Percentiles rank a stretch among this genome's conserved stretches.
These are phyloP conservation scores for Solanum paucissectum DNA, from an alignment of 257 asterid genomes.

Conservation along the genomic window DNA sequence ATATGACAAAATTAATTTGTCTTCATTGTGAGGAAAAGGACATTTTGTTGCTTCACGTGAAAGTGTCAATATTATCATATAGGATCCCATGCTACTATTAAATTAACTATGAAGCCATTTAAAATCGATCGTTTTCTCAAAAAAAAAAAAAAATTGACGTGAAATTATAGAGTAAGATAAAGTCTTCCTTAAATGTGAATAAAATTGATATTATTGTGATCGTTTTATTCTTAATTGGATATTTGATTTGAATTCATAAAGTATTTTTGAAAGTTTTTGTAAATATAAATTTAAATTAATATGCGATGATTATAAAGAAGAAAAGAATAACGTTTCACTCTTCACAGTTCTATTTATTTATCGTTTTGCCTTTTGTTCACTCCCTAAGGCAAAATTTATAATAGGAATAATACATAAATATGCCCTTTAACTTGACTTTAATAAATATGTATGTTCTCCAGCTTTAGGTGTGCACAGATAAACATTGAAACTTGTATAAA, in stretches of 20 bases:
- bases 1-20: background rate
- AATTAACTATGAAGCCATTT: background rate
- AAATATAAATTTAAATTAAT: no score
- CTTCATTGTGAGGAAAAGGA: background rate
- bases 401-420: no score
- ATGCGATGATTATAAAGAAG: no score
- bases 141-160: background rate
- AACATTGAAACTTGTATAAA: no score
- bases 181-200: background rate
- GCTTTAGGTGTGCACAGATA: fast-evolving
- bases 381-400: no score
- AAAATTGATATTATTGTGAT: background rate
- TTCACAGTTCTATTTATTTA: fast-evolving
- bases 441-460: no score
- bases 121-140: background rate
- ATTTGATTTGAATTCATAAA: fast-evolving
- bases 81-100: background rate
- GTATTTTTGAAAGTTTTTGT: fast-evolving
- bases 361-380: no score
- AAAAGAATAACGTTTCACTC: no score
- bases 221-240: background rate
- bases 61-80: background rate
- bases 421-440: fast-evolving
- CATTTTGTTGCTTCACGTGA: background rate
- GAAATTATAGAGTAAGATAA: background rate